Percentiles rank a stretch among this genome's conserved stretches.
These are phyloP conservation scores for Brettanomyces naardenensis DNA, from an alignment of 805 yeast genomes.

Conservation along the genomic window DNA sequence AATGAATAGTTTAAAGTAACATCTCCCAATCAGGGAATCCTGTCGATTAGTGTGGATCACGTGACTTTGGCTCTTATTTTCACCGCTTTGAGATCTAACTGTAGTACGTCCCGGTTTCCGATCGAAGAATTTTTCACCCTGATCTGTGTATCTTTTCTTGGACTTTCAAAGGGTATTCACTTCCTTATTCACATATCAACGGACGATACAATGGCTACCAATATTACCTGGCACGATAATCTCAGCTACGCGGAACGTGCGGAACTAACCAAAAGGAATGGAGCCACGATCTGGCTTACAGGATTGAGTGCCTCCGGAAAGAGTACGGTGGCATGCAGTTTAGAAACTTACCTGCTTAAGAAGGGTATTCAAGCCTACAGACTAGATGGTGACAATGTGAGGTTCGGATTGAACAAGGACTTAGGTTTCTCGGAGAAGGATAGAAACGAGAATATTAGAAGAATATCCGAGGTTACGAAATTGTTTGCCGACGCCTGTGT, in stretches of 20 bases:
- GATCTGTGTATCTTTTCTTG: too few species aligned
- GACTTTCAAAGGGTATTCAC: too few species aligned
- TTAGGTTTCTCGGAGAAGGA: slow-evolving; percentile 88
- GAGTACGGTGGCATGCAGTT: slow-evolving; percentile 89
- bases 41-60: not conserved
- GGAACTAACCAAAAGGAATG: slow-evolving; percentile 64
- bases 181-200: too few species aligned
- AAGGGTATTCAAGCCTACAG: slow-evolving; percentile 72
- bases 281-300: slow-evolving; percentile 91
- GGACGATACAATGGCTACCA: slow-evolving; percentile 67
- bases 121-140: too few species aligned
- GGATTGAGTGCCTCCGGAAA: slow-evolving; percentile 95
- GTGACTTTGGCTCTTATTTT: not conserved
- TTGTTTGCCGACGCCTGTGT: slow-evolving; percentile 90
- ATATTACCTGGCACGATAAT: slow-evolving; percentile 94
- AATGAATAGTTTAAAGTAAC: not conserved
- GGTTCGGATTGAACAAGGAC: slow-evolving; percentile 93
- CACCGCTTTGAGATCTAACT: not conserved
- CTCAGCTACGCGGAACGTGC: slow-evolving; percentile 78
- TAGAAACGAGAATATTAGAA: slow-evolving; percentile 89
- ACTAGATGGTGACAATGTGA: slow-evolving; percentile 88
- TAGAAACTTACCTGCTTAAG: slow-evolving; percentile 74
- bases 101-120: not conserved
- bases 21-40: not conserved
- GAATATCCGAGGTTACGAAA: slow-evolving; percentile 92